These are phyloP conservation scores for Corylus avellana DNA, from an alignment of 306 rosid species.

Conservation along the genomic window DNA sequence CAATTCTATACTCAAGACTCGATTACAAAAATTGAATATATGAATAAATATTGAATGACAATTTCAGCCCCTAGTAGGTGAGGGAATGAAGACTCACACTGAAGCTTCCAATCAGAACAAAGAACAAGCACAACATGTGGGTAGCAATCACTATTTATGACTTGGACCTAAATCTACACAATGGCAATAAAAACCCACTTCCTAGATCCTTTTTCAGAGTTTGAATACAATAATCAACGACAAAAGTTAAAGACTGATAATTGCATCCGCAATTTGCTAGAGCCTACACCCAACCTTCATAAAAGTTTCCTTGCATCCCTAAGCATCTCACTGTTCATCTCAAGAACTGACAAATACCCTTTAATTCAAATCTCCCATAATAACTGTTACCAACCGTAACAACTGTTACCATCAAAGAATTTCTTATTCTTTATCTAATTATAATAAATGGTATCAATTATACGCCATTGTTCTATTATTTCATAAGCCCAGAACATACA, in stretches of 20 bases:
- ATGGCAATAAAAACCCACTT: not conserved
- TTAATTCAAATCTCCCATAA: not conserved
- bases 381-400: not conserved
- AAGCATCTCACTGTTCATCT: not conserved
- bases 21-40: too few relatives aligned
- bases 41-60: not conserved
- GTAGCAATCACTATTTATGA: not conserved
- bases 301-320: not conserved
- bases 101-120: not conserved
- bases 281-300: not conserved
- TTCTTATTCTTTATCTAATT: not conserved
- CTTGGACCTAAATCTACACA: not conserved
- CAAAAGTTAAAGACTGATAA: not conserved
- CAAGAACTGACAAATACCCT: not conserved
- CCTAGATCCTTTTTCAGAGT: conserved; percentile 1
- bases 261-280: not conserved
- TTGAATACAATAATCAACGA: not conserved
- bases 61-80: not conserved
- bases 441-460: not conserved
- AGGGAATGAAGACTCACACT: not conserved
- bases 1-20: too few relatives aligned
- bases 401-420: not conserved
- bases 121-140: not conserved
- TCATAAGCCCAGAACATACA: not conserved
- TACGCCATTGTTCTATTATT: not conserved